phyloP scores from a whole-genome alignment of 2,329 filamentous ascomycete genomes.

The Epichloe festucae region DNA sequence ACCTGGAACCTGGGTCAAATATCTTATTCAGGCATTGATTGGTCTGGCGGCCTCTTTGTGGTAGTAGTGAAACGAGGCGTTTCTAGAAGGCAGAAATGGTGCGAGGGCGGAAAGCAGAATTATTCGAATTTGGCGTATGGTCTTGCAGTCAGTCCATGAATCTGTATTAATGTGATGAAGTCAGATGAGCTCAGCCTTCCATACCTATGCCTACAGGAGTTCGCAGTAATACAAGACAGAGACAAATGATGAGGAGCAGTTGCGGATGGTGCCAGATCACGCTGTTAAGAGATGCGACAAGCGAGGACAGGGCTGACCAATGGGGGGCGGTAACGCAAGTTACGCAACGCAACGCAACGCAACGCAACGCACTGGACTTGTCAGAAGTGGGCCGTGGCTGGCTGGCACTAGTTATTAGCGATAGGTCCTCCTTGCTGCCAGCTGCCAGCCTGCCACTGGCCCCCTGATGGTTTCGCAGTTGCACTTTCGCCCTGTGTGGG shows the following conservation, averaged over 20 bases:
- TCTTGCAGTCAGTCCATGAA: too few species aligned
- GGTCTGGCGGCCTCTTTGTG: neutral
- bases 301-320: neutral
- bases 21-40: neutral
- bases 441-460: too few species aligned
- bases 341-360: neutral
- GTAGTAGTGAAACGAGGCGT: neutral
- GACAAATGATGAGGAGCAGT: neutral
- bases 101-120: too few species aligned
- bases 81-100: too few species aligned
- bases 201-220: too few species aligned
- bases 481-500: neutral
- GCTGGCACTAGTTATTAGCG: neutral
- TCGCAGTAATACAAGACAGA: neutral
- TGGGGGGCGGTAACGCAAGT: neutral
- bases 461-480: neutral
- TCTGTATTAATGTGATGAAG: too few species aligned
- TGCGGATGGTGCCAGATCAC: neutral
- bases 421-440: too few species aligned
- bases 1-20: too few species aligned
- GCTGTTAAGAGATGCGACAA: neutral
- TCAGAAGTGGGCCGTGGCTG: neutral
- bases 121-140: too few species aligned
- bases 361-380: neutral
- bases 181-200: too few species aligned